Conservation (phyloP, 441 rosid species). For the Theobroma grandiflorum region DNA sequence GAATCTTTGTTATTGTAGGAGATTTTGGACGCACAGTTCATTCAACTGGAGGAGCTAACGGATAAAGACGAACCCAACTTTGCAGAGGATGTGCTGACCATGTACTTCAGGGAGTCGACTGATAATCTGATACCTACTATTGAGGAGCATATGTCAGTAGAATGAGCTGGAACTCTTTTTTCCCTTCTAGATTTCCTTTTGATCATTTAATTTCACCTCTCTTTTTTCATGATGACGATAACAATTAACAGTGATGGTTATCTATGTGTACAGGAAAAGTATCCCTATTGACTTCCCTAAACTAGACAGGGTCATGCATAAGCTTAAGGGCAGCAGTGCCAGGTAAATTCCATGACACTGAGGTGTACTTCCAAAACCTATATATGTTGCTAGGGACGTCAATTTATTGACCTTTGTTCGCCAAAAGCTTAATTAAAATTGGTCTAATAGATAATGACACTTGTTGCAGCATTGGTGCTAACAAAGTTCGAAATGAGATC, state of each 20-base stretch:
- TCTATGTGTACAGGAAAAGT: conserved; percentile 17
- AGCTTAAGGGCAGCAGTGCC: conserved; percentile 36
- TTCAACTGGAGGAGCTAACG: conserved; percentile 39
- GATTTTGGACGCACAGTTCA: conserved; percentile 32
- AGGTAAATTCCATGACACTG: conserved; percentile 29
- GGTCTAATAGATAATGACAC: neutral
- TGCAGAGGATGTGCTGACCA: conserved; percentile 32
- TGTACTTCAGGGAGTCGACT: conserved; percentile 34
- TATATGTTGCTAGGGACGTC: neutral
- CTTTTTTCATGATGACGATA: neutral
- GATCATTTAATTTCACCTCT: neutral
- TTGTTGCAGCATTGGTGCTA: conserved; percentile 43
- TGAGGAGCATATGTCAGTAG: conserved; percentile 34
- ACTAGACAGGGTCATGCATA: conserved; percentile 31
- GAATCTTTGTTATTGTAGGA: conserved; percentile 28
- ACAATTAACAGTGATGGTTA: neutral
- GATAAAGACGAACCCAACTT: conserved; percentile 27
- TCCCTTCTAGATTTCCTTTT: neutral
- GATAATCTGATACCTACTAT: conserved; percentile 9
- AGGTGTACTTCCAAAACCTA: too few relatives aligned
- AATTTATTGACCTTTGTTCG: neutral
- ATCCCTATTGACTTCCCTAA: conserved; percentile 25
- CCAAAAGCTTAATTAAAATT: neutral
- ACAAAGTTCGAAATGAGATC: conserved; percentile 26
- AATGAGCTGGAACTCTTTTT: neutral